phyloP scores from a whole-genome alignment of 2,329 filamentous ascomycete genomes.

The Colletotrichum echinochloae region DNA sequence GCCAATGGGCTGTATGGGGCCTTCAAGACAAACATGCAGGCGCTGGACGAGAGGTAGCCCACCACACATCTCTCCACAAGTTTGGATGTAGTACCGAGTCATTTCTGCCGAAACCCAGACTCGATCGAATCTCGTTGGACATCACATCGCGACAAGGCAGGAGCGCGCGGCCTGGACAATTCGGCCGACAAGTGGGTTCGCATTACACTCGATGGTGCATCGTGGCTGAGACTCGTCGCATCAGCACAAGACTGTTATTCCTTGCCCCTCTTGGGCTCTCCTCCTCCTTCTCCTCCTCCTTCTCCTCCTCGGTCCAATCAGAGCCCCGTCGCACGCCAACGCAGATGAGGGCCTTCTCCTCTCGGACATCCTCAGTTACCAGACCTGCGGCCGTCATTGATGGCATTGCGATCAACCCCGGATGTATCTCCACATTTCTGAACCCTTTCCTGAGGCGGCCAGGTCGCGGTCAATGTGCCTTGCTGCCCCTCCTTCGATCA shows the following conservation, averaged over 20 bases:
- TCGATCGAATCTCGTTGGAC: not conserved
- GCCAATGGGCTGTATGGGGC: not conserved
- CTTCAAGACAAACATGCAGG: conserved; percentile 3
- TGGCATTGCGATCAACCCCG: conserved; percentile 33
- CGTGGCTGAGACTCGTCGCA: conserved; percentile 23
- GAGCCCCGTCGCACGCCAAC: conserved; percentile 25
- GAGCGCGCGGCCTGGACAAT: not conserved
- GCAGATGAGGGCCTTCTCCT: not conserved
- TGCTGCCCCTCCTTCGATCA: conserved; percentile 39
- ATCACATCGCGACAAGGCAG: not conserved
- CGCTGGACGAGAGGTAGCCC: not conserved
- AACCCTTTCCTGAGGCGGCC: conserved; percentile 38
- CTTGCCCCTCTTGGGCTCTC: not conserved
- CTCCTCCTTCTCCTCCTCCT: too few relatives aligned
- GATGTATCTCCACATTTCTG: conserved; percentile 35
- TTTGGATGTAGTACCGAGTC: conserved; percentile 12
- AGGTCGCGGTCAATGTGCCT: conserved; percentile 36
- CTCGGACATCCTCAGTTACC: not conserved
- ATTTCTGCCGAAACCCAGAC: not conserved
- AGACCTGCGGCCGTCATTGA: conserved; percentile 30
- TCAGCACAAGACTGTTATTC: not conserved
- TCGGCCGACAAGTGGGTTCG: not conserved
- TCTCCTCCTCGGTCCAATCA: conserved; percentile 9
- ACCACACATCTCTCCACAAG: conserved; percentile 1
- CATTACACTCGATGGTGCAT: not conserved